Evolutionary conservation across 1,139 yeast species (phyloP).

Genomic region (Pichia terricola): DNA sequence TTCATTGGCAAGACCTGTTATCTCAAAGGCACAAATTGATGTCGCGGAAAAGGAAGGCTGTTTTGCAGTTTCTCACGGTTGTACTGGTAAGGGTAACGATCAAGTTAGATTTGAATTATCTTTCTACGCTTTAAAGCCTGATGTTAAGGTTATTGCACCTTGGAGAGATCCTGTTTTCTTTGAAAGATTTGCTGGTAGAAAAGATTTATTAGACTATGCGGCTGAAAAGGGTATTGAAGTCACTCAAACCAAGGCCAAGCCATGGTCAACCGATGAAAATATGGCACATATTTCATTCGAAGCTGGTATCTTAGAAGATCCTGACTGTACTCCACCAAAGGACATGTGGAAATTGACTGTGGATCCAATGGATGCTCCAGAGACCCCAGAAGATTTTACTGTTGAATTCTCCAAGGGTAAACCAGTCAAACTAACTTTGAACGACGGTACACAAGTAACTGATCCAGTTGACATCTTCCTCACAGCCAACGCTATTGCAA

Average conservation of each 20-base stretch:
- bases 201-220: conserved; percentile 88
- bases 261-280: conserved; percentile 99
- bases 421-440: conserved; percentile 72
- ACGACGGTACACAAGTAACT: conserved; percentile 51
- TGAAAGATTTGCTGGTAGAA: conserved; percentile 96
- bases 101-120: conserved; percentile 97
- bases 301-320: conserved; percentile 98
- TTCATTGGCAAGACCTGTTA: conserved; percentile 95
- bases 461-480: conserved; percentile 89
- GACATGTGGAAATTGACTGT: conserved; percentile 99
- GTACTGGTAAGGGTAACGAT: conserved; percentile 99
- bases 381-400: conserved; percentile 79
- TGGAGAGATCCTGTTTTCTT: conserved; percentile 97
- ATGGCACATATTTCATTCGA: conserved; percentile 97
- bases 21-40: conserved; percentile 94
- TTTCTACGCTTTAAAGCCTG: conserved; percentile 96
- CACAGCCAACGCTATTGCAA: conserved; percentile 88
- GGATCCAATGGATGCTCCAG: conserved; percentile 93
- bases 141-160: conserved; percentile 93
- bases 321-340: conserved; percentile 97
- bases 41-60: conserved; percentile 97
- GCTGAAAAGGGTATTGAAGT: conserved; percentile 87
- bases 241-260: conserved; percentile 94
- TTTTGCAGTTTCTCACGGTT: conserved; percentile 97
- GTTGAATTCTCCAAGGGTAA: conserved; percentile 79